Evolutionary conservation across 129 eudicot species (phyloP).

Genomic region (Flaveria linearis): DNA sequence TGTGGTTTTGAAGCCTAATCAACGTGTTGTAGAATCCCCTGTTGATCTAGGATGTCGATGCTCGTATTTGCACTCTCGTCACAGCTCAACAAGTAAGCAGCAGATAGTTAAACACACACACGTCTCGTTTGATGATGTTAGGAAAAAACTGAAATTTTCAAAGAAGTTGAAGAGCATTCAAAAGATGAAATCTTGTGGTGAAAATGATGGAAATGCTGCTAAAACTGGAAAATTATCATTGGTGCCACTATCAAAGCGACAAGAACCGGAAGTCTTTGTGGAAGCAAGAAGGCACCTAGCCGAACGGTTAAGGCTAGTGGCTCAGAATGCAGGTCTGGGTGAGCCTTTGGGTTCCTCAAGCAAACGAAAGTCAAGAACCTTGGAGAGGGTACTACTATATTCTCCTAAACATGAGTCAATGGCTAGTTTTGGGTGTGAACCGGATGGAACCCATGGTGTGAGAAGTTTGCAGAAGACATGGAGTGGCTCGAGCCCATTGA

Average conservation of each 20-base stretch:
- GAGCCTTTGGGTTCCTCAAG: constrained; percentile 22
- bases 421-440: constrained; percentile 25
- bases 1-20: constrained; percentile 43
- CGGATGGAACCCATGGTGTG: constrained; percentile 12
- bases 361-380: constrained; percentile 41
- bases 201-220: constrained; percentile 9
- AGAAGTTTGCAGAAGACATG: constrained; percentile 15
- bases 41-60: constrained; percentile 43
- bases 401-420: constrained; percentile 46
- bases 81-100: constrained; percentile 26
- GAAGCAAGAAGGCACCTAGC: constrained; percentile 75
- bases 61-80: constrained; percentile 43
- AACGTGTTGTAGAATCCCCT: constrained; percentile 17
- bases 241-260: constrained; percentile 26
- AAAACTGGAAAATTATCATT: constrained; percentile 23
- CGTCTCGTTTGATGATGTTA: constrained; percentile 25
- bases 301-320: constrained; percentile 48
- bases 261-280: constrained; percentile 46
- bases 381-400: constrained; percentile 47
- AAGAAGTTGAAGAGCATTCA: constrained; percentile 25
- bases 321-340: constrained; percentile 21
- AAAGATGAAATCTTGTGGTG: constrained; percentile 23
- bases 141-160: constrained; percentile 14
- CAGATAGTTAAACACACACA: constrained; percentile 29
- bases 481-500: constrained; percentile 4